Evolutionary conservation across 2,329 filamentous ascomycete species (phyloP), one percentile per base, ranked within the genome.

Genomic region (Drechslerella coelobrocha): DNA sequence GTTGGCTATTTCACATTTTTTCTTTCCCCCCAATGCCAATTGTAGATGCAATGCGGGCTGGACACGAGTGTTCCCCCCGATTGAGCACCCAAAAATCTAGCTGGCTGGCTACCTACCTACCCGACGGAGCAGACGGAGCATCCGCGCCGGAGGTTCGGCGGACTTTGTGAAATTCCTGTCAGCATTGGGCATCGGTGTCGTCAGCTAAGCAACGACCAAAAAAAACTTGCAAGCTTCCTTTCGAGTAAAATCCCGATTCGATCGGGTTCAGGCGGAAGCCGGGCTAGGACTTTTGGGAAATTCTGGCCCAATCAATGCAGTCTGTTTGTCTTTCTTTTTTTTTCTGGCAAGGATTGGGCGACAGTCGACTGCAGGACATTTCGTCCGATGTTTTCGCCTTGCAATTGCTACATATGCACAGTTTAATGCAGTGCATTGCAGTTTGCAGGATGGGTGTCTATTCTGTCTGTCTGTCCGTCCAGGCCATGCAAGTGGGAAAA

Each of bases 361-460:
- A 37, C 24, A 17, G 21, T 23, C 21, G 17, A 56, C 61, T 56
- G 56, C 50, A 39, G 63, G 55, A 51, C 63, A 43, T 68, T 68
- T 68, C 63, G 61, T 68, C 63, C 63, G 63, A 68, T 68, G 63
- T 68, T 68, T 68, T 68, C 23, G 55, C 63, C 55, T 55, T 56
- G n/a, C n/a, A n/a, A n/a, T n/a, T n/a, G n/a, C n/a, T n/a, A n/a
- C n/a, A n/a, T 55, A 61, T 68, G 48, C 55, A 55, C 47, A 60
- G 59, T 53, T 47, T 27, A 43, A 24, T 29, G 34, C 37, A 31
- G 26, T 17, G 31, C 31, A 41, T 41, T 37, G 52, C 29, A 43
- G 41, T 66, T 26, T 43, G 34, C 14, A 39, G 41, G 51, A 55
- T 21, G 23, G 31, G 7, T 7, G 31, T 37, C n/a, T n/a, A n/a